These are phyloP conservation scores for Botrytis fragariae DNA, from an alignment of 2,329 filamentous ascomycete species.

Conservation along the genomic window DNA sequence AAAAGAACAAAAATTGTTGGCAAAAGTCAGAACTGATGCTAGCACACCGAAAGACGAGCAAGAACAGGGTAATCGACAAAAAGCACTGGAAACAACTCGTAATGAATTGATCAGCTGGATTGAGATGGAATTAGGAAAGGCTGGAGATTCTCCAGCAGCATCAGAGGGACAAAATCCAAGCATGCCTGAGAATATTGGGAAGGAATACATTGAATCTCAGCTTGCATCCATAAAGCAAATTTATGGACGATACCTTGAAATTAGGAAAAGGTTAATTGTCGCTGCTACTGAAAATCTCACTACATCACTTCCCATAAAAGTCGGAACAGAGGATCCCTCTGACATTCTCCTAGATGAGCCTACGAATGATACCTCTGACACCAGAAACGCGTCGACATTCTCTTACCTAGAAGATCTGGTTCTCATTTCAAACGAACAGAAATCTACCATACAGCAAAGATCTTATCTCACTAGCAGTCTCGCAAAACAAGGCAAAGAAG, in stretches of 20 bases:
- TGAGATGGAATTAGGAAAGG: conserved; percentile 58
- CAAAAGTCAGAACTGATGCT: conserved; percentile 40
- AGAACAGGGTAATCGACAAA: conserved; percentile 35
- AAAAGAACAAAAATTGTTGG: conserved; percentile 55
- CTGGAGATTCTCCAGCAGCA: conserved; percentile 40
- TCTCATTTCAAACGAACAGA: conserved; percentile 54
- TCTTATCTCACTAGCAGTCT: conserved; percentile 53
- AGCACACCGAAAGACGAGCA: not conserved
- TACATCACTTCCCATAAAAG: conserved; percentile 9
- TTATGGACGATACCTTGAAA: conserved; percentile 52
- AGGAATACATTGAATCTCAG: conserved; percentile 29
- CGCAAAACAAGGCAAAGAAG: conserved; percentile 51
- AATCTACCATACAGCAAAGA: conserved; percentile 56
- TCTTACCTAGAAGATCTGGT: conserved; percentile 57
- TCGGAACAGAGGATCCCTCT: not conserved
- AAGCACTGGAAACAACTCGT: conserved; percentile 55
- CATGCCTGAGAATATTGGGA: conserved; percentile 24
- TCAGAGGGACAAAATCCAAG: conserved; percentile 28
- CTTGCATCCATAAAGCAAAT: conserved; percentile 47
- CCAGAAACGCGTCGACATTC: conserved; percentile 41
- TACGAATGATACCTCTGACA: conserved; percentile 14
- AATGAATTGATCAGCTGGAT: conserved; percentile 64
- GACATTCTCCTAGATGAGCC: not conserved
- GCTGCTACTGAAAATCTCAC: conserved; percentile 23
- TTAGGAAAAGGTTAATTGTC: conserved; percentile 49